Base-by-base conservation (phyloP, 805 yeast genomes). In the Lachancea dasiensis region DNA sequence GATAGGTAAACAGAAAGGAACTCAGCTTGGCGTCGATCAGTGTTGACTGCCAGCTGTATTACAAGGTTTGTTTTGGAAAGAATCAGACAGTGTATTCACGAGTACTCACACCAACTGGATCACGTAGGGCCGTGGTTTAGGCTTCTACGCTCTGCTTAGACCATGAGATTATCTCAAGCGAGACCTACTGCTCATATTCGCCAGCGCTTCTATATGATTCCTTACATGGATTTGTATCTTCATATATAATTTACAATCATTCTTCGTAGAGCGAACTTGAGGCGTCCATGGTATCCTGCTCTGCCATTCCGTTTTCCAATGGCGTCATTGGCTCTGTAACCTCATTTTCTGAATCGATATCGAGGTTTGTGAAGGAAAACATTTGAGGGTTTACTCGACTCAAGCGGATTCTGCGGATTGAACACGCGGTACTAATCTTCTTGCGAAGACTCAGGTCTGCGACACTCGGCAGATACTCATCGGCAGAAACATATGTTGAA, bases 401-500 rank as follows among this genome's bases (percentile, higher is more conserved):
- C n/a, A 24, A 6, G 15, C 36, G 31, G 14, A 28, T 20, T 8
- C 32, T 27, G 10, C 41, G 33, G n/a, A 38, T n/a, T 7, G 41
- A 38, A 23, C 22, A 38, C 17, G 20, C 16, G 6, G 25, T 7
- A n/a, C 13, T 14, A n/a, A n/a, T 2, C 6, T 13, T n/a, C 11
- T 13, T 30, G 11, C 15, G 18, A 18, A 17, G 24, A n/a, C 31
- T 24, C 35, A 24, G n/a, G 15, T 13, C 27, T 6, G 10, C 14
- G 20, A 26, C 20, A 17, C 34, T 18, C 19, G 36, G 16, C 27
- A 26, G 5, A 14, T 14, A 4, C 16, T 37, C 40, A 14, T 38
- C 30, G 10, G 41, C 41, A 5, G 41, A 38, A 36, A 27, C 32
- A 25, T 34, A 42, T 4, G 28, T 17, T 7, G 31, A 26, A 16